Evolutionary conservation across 176 grass and related monocot species (phyloP), one percentile per base, ranked within the genome.

Genomic region (Oryza meyeriana): DNA sequence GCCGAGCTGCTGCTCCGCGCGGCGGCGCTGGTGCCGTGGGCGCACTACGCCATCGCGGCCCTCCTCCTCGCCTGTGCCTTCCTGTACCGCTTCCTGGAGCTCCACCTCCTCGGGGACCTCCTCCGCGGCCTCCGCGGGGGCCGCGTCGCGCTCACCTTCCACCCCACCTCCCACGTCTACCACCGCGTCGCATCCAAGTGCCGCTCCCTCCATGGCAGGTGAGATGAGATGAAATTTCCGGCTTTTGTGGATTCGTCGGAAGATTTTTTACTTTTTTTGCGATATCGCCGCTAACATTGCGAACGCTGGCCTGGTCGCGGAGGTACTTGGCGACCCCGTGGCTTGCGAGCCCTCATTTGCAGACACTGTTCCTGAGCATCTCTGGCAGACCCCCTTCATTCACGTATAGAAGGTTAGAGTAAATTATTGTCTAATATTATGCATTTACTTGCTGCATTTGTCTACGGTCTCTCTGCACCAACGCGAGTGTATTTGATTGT

Each of bases 311-410:
- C 35, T n/a, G 35, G 4, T 73, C 34, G 74, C 69, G 31, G 61
- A 98, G 95, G 81, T 98, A 98, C 57, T 81, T 94, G 79, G 88
- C 85, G 45, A 98, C 92, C n/a, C 95, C 90, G 61, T 98, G 95
- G 95, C 90, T 98, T 25, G 86, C 95, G 44, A 94, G 92, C 83
- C 95, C 95, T 36, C 95, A 98, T 88, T 80, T 98, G 59, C 95
- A 94, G 90, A 98, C 95, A 12, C 40, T 88, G 47, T 94, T 98
- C 85, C 78, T 98, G 50, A 91, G 88, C 61, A 86, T 94, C 77
- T 94, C 82, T 5, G 92, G 92, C 10, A 81, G 84, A 2, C 79
- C 90, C 4, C 95, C 95, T 5, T 58, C 81, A 28, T 87, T 94
- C 63, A 92, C 79, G 12, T 98, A 98, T 57, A 91, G 87, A 41